Evolutionary conservation across 2,329 filamentous ascomycete species (phyloP).

Genomic region (Dothideomycetes sp.): DNA sequence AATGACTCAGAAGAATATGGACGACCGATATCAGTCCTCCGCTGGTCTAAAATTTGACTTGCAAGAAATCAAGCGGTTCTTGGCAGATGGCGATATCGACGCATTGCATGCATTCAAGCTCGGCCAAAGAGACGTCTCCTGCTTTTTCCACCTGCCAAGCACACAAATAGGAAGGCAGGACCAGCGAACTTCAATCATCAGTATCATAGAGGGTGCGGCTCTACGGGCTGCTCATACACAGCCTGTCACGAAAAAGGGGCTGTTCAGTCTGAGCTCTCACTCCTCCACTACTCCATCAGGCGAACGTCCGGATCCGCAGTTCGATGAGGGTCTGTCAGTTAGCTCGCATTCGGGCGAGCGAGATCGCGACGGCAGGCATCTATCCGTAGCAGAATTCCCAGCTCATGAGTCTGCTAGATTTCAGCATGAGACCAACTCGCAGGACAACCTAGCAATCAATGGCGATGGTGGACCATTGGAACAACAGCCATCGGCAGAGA

Average conservation of each 20-base stretch:
- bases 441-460: constrained; percentile 10
- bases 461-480: constrained; percentile 1
- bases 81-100: constrained; percentile 62
- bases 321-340: constrained; percentile 36
- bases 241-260: constrained; percentile 25
- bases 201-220: constrained; percentile 66
- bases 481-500: constrained; percentile 9
- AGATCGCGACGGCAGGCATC: constrained; percentile 1
- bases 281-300: constrained; percentile 19
- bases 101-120: constrained; percentile 65
- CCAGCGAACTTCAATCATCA: constrained; percentile 60
- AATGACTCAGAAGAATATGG: constrained; percentile 81
- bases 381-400: constrained; percentile 2
- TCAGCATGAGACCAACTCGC: constrained; percentile 15
- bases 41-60: constrained; percentile 79
- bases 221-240: constrained; percentile 42
- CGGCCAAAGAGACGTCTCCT: constrained; percentile 77
- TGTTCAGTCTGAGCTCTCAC: constrained; percentile 40
- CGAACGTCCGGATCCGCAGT: constrained; percentile 16
- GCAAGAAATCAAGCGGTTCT: constrained; percentile 57
- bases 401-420: not conserved
- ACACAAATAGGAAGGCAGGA: constrained; percentile 68
- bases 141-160: constrained; percentile 78
- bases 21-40: constrained; percentile 80
- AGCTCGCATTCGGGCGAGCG: constrained; percentile 18